These are phyloP conservation scores for Umbelopsis isabellina DNA, from an alignment of 192 early-diverging fungal genomes.

Conservation along the genomic window DNA sequence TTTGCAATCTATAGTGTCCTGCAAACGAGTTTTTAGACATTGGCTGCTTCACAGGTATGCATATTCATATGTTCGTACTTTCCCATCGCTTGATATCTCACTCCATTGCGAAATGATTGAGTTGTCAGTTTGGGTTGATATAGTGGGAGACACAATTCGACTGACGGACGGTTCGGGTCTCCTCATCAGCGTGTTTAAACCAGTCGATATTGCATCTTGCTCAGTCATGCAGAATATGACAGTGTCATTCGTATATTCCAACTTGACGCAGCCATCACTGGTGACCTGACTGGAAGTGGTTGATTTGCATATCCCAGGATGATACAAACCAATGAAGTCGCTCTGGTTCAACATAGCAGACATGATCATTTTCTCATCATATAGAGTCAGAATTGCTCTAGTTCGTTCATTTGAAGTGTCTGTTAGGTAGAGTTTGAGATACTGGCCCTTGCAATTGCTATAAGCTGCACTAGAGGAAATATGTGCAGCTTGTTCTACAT, in stretches of 20 bases:
- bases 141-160: not conserved
- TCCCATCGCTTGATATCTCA: slow-evolving; percentile 18
- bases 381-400: slow-evolving; percentile 17
- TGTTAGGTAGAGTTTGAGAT: slow-evolving; percentile 11
- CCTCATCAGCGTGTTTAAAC: slow-evolving; percentile 16
- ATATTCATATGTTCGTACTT: slow-evolving; percentile 13
- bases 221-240: slow-evolving; percentile 35
- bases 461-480: not conserved
- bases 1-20: slow-evolving; percentile 33
- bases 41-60: not conserved
- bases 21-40: not conserved
- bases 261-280: slow-evolving; percentile 6
- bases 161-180: not conserved
- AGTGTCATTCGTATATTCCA: slow-evolving; percentile 24
- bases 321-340: slow-evolving; percentile 31
- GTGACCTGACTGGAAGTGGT: slow-evolving; percentile 3
- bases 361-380: slow-evolving; percentile 26
- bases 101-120: not conserved
- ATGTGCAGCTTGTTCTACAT: slow-evolving; percentile 23
- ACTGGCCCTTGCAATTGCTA: not conserved
- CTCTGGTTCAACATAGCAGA: slow-evolving; percentile 18
- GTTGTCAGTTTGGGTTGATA: not conserved
- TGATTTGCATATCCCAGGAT: slow-evolving; percentile 15
- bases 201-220: slow-evolving; percentile 23
- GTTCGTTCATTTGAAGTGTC: slow-evolving; percentile 21